Evolutionary conservation across 2,329 filamentous ascomycete species (phyloP), one percentile per base, ranked within the genome.

Genomic region (Beauveria bassiana): DNA sequence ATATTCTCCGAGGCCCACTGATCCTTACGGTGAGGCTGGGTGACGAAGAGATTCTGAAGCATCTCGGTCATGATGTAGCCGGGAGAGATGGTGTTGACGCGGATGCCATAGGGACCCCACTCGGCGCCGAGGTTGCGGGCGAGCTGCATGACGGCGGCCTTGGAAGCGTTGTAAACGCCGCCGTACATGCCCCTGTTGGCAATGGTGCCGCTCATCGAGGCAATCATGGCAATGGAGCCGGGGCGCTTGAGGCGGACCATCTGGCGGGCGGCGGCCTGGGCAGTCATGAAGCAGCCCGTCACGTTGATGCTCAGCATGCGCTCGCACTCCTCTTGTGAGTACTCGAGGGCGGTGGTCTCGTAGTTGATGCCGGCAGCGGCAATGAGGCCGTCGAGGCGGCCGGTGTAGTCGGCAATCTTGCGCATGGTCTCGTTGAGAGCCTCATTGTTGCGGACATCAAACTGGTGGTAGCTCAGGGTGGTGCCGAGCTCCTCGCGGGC

Each of bases 1-100:
- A 96, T 95, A 74, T 96, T 96, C 74, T 93, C 87, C 68, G 82
- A 87, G 18, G 89, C 85, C 92, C 92, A 96, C 63, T 86, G 82
- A 28, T 73, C 73, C 64, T 77, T 77, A 59, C 83, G 79, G 68
- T 92, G 89, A 0, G 91, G 91, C 66, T 84, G 89, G 65, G 88
- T 81, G 65, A 86, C 81, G 69, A 96, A 95, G 38, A 96, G 82
- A 62, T 84, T 82, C 71, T 90, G 84, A 1, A 93, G 90, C 92
- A 96, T 96, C 24, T 88, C 85, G 1, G 89, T 92, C 24, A 89
- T 82, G 69, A 92, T 91, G 71, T 92, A 91, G 9, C 90, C 90
- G 0, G 90, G 89, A 22, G 87, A 91, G 65, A 95, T 83, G 16
- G 88, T 91, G 76, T 95, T 93, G 64, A 93, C 87, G 2, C 90